Conservation (phyloP, 2,329 filamentous ascomycete genomes). For the Drechslera avenae region DNA sequence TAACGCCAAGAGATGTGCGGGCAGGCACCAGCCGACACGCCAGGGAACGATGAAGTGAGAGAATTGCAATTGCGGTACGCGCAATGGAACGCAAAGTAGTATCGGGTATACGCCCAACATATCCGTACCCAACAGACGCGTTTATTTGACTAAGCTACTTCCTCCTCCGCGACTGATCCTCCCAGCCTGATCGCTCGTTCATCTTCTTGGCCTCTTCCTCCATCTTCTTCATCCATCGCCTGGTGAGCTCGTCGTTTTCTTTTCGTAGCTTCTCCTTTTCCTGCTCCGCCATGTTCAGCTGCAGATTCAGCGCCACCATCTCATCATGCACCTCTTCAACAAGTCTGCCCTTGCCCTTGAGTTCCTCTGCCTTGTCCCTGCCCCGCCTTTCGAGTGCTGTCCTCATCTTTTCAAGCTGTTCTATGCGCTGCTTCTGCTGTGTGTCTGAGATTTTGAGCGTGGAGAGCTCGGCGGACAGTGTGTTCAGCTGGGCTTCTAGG, state of each 20-base stretch:
- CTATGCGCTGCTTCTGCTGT: constrained; percentile 66
- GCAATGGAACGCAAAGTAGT: too few species aligned
- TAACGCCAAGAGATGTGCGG: constrained; percentile 33
- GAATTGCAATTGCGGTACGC: neutral
- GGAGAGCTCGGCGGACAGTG: constrained; percentile 67
- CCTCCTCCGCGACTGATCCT: constrained; percentile 25
- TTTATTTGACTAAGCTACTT: constrained; percentile 11
- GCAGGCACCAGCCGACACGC: constrained; percentile 31
- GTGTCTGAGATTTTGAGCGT: constrained; percentile 65
- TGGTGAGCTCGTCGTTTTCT: constrained; percentile 88
- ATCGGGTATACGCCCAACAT: too few species aligned
- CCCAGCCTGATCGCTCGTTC: constrained; percentile 60
- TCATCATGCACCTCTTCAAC: constrained; percentile 92
- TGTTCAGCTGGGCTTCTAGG: constrained; percentile 67
- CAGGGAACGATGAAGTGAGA: neutral
- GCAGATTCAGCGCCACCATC: constrained; percentile 82
- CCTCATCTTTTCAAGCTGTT: constrained; percentile 66
- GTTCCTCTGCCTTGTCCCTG: constrained; percentile 82
- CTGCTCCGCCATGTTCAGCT: constrained; percentile 85
- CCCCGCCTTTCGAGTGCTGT: constrained; percentile 67
- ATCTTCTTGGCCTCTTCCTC: constrained; percentile 84
- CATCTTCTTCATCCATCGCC: constrained; percentile 90
- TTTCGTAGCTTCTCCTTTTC: constrained; percentile 71
- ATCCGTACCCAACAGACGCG: too few species aligned
- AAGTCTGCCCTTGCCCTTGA: constrained; percentile 81